Base-by-base conservation (phyloP, 805 yeast species). In the Myxozyma sirexii region DNA sequence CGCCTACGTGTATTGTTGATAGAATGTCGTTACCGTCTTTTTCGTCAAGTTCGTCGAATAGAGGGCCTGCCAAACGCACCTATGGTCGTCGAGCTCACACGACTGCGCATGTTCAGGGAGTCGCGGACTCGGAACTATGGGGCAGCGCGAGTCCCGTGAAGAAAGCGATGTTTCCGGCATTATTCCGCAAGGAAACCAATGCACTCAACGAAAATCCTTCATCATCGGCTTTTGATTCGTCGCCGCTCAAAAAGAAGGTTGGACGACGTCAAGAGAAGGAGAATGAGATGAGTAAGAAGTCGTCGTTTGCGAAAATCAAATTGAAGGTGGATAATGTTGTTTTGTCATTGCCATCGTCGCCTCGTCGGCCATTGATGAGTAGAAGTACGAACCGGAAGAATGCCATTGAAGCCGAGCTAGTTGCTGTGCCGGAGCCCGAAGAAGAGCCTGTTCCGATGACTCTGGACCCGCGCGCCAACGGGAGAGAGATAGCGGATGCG, bases 61-160 rank as follows among this genome's bases (percentile, higher is more conserved):
- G 27, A 15, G 19, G 13, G 17, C 42, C 41, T 37, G 48, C 56
- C 31, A 42, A 43, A 15, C 52, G 49, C 17, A 62, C 66, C 3
- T 62, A 62, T 44, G 66, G 66, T 10, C 56, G 59, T 10, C 46
- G 47, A 6, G 51, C 56, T 23, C 57, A 62, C 49, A 27, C 53
- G 24, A 17, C 43, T 4, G 46, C 48, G n/a, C 66, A 55, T 35
- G 48, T 52, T 46, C 66, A 59, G 37, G 66, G 65, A 6, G 35
- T 60, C 4, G 21, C 56, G 15, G 65, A 62, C 17, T 23, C 60
- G 0, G 60, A 54, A 29, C 49, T 55, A 21, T 62, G 66, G 66
- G 45, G 43, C 21, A 46, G 48, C 33, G 54, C 66, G 12, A 59
- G 60, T 43, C 64, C 66, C 12, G 61, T 48, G 23, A 58, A 58